A percentile compares a stretch with the other conserved stretches of the same genome.
Evolutionary conservation across 768 basidiomycete genomes (phyloP).

Genomic region (Lyophyllum shimeji): DNA sequence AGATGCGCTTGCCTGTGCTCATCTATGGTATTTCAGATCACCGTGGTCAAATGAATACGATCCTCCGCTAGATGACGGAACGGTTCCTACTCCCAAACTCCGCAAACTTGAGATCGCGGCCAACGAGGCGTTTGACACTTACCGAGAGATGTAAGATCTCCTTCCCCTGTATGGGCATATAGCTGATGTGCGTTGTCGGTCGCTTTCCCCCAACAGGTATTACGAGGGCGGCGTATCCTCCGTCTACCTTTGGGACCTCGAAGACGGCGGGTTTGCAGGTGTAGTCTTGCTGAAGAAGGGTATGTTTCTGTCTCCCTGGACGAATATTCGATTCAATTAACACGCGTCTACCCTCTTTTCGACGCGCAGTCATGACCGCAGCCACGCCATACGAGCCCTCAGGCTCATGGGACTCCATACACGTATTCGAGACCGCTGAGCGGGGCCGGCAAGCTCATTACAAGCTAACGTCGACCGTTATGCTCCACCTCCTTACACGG

Average conservation of each 20-base stretch:
- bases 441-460: constrained; percentile 92
- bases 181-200: background rate
- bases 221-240: constrained; percentile 98
- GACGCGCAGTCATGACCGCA: constrained; percentile 57
- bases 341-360: background rate
- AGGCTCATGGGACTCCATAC: constrained; percentile 97
- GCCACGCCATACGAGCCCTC: constrained; percentile 58
- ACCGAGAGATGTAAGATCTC: constrained; percentile 82
- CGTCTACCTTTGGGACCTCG: constrained; percentile 97
- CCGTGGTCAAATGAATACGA: constrained; percentile 99
- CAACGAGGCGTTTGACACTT: constrained; percentile 96
- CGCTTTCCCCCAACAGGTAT: constrained; percentile 55
- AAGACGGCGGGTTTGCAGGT: constrained; percentile 95
- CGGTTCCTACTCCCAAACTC: constrained; percentile 78
- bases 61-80: constrained; percentile 86
- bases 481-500: constrained; percentile 83
- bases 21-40: constrained; percentile 57
- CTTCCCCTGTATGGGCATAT: background rate
- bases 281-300: constrained; percentile 96
- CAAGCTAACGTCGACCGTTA: constrained; percentile 95
- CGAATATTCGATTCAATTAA: background rate
- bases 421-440: constrained; percentile 95
- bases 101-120: constrained; percentile 90
- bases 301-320: constrained; percentile 30
- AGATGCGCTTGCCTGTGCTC: background rate